phyloP scores from a whole-genome alignment of 2,329 filamentous ascomycete genomes.

The Seiridium unicorne region DNA sequence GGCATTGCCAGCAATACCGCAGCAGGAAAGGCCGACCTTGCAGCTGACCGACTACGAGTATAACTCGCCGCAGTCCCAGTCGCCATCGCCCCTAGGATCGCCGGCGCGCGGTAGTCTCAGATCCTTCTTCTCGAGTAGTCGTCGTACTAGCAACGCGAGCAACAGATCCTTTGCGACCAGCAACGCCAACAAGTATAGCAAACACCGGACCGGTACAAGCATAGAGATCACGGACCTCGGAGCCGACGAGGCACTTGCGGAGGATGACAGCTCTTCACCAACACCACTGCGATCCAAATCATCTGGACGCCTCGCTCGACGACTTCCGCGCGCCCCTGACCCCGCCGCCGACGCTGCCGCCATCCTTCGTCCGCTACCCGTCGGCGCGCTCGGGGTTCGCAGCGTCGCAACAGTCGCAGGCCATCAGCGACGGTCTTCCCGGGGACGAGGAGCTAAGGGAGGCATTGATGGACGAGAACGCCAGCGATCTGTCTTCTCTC shows the following conservation, averaged over 20 bases:
- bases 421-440: constrained; percentile 24
- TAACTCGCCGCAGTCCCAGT: constrained; percentile 9
- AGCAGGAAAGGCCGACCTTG: constrained; percentile 19
- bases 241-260: neutral
- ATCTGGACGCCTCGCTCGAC: constrained; percentile 51
- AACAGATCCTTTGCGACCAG: neutral
- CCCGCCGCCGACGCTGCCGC: constrained; percentile 39
- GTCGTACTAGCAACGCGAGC: constrained; percentile 15
- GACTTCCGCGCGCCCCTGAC: constrained; percentile 44
- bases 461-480: constrained; percentile 38
- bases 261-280: constrained; percentile 10
- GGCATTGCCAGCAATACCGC: constrained; percentile 9
- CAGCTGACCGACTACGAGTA: constrained; percentile 21
- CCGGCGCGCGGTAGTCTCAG: constrained; percentile 18
- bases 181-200: neutral
- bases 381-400: constrained; percentile 41
- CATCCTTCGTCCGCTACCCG: constrained; percentile 35
- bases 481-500: constrained; percentile 23
- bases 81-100: constrained; percentile 11
- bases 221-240: constrained; percentile 1
- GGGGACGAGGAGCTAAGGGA: constrained; percentile 35
- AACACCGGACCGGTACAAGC: neutral
- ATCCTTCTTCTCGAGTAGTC: constrained; percentile 23
- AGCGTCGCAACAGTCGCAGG: constrained; percentile 18
- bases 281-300: constrained; percentile 11